These are phyloP conservation scores for Leptomonas pyrrhocoris DNA, from an alignment of 208 protist genomes.

Conservation along the genomic window DNA sequence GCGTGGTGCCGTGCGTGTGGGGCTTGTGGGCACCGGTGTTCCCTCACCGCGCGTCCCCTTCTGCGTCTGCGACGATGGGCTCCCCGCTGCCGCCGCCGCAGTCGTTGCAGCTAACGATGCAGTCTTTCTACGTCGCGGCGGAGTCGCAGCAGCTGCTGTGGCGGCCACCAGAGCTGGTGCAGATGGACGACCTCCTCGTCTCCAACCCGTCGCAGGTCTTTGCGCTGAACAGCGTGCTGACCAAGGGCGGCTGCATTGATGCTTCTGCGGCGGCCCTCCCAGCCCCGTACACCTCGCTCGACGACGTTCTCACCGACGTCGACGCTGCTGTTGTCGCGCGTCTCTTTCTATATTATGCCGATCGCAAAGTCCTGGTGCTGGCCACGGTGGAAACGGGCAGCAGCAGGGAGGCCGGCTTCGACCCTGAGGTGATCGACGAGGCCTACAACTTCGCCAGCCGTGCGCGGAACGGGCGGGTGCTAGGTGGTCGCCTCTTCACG, in stretches of 20 bases:
- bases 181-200: conserved; percentile 33
- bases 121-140: conserved; percentile 41
- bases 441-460: conserved; percentile 29
- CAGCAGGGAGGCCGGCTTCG: conserved; percentile 14
- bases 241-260: background rate
- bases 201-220: conserved; percentile 47
- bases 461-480: conserved; percentile 8
- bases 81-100: conserved; percentile 11
- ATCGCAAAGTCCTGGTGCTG: conserved; percentile 45
- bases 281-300: conserved; percentile 14
- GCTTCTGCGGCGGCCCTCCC: conserved; percentile 1
- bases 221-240: conserved; percentile 28
- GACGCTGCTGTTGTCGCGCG: conserved; percentile 34
- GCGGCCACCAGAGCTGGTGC: conserved; percentile 38
- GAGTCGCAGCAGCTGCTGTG: conserved; percentile 38
- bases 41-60: background rate
- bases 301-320: conserved; percentile 26
- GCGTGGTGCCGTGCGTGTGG: conserved; percentile 47
- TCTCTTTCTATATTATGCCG: conserved; percentile 54
- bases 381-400: conserved; percentile 38
- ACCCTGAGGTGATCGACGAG: conserved; percentile 18
- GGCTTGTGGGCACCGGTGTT: conserved; percentile 36
- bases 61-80: background rate
- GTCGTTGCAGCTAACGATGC: conserved; percentile 39
- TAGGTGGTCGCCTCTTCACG: conserved; percentile 3